Conservation (phyloP, 352 stramenopile species). For the Blastocystis sp. region DNA sequence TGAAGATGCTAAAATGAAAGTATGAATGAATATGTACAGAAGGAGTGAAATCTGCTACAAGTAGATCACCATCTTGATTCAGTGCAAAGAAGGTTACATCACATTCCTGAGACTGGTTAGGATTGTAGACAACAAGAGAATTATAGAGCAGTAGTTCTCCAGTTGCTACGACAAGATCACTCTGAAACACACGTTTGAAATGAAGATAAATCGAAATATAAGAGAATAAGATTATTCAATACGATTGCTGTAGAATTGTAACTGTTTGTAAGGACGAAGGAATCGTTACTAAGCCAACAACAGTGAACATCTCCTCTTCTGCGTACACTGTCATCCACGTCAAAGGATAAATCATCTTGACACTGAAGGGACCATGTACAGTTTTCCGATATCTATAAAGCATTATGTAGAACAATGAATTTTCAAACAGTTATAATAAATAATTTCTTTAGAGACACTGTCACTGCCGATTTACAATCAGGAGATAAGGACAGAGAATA, state of each 20-base stretch:
- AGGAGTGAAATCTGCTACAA: background rate
- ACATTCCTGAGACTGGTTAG: background rate
- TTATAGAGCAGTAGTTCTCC: background rate
- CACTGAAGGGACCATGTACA: background rate
- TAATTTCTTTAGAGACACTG: background rate
- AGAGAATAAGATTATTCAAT: background rate
- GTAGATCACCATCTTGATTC: background rate
- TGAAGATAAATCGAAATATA: background rate
- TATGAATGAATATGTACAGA: background rate
- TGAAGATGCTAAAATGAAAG: background rate
- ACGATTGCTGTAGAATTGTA: background rate
- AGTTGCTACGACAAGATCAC: background rate
- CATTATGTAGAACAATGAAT: background rate
- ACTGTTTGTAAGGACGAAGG: background rate
- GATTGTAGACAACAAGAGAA: background rate
- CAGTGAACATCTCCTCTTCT: slow-evolving; percentile 3
- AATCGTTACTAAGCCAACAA: background rate
- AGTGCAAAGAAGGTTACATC: slow-evolving; percentile 9
- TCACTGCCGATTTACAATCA: background rate
- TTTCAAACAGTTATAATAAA: background rate
- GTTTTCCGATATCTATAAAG: background rate
- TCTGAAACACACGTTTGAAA: background rate
- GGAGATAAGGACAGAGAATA: slow-evolving; percentile 29
- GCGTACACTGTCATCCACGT: background rate
- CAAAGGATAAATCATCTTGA: background rate